phyloP scores from a whole-genome alignment of 306 rosid species.

The Herpetospermum pedunculosum region DNA sequence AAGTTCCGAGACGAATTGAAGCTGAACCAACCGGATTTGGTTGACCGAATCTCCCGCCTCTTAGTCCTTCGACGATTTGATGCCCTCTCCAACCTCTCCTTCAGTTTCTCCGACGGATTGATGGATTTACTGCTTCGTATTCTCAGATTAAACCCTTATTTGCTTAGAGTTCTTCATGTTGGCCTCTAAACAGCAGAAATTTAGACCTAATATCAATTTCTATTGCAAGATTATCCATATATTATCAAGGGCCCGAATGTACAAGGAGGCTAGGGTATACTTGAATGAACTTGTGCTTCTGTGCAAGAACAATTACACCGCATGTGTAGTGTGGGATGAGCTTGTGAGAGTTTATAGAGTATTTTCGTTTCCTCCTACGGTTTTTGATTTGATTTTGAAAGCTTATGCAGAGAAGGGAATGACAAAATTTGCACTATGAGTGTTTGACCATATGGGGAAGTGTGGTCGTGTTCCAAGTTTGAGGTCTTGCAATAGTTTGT shows the following conservation, averaged over 20 bases:
- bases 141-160: slow-evolving; percentile 43
- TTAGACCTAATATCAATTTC: slow-evolving; percentile 45
- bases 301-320: slow-evolving; percentile 32
- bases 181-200: slow-evolving; percentile 38
- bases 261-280: slow-evolving; percentile 33
- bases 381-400: slow-evolving; percentile 63
- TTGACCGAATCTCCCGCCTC: slow-evolving; percentile 55
- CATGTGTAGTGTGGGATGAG: slow-evolving; percentile 29
- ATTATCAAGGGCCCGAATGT: slow-evolving; percentile 52
- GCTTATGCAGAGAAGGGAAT: slow-evolving; percentile 47
- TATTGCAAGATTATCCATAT: slow-evolving; percentile 57
- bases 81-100: slow-evolving; percentile 34
- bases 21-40: slow-evolving; percentile 29
- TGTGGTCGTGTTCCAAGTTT: slow-evolving; percentile 43
- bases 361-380: slow-evolving; percentile 41
- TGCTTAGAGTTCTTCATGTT: slow-evolving; percentile 48
- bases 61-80: slow-evolving; percentile 48
- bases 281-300: slow-evolving; percentile 29
- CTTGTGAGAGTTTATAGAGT: slow-evolving; percentile 34
- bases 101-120: slow-evolving; percentile 51
- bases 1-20: slow-evolving; percentile 47
- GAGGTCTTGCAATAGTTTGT: slow-evolving; percentile 62
- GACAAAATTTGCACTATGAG: slow-evolving; percentile 45
- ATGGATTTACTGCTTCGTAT: slow-evolving; percentile 55
- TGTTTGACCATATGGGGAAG: slow-evolving; percentile 64